Conservation (phyloP, 371 early-diverging fungal species). For the Apophysomyces ossiformis region DNA sequence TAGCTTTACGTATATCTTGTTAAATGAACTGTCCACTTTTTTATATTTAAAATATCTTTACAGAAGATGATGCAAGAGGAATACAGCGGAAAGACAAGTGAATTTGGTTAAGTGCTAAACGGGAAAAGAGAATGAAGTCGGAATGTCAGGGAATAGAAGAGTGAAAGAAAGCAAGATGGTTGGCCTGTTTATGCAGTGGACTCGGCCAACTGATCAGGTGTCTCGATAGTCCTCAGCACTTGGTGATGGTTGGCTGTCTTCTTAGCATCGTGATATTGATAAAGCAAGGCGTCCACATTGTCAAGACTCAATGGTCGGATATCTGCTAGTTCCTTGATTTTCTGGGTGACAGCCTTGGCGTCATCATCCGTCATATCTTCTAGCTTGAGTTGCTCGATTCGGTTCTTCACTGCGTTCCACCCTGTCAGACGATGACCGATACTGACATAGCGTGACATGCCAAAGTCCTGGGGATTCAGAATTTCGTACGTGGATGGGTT, state of each 20-base stretch:
- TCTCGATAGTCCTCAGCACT: conserved; percentile 29
- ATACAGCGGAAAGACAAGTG: background rate
- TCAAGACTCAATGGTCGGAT: conserved; percentile 56
- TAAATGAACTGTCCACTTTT: background rate
- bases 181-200: background rate
- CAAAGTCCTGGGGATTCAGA: conserved; percentile 94
- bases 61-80: conserved; percentile 4
- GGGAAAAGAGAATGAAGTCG: background rate
- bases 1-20: background rate
- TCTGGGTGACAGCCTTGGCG: conserved; percentile 87
- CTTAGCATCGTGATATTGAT: conserved; percentile 43
- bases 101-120: background rate
- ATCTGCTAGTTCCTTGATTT: conserved; percentile 93
- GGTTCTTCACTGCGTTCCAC: conserved; percentile 98
- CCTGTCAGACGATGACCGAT: conserved; percentile 95
- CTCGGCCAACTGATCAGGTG: conserved; percentile 24
- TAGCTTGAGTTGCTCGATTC: conserved; percentile 86
- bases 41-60: background rate
- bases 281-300: conserved; percentile 41
- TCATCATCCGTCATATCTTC: conserved; percentile 76
- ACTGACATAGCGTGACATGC: conserved; percentile 93
- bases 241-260: conserved; percentile 25
- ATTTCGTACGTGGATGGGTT: conserved; percentile 96
- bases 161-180: background rate
- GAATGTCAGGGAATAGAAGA: background rate